Base-by-base conservation (phyloP, 352 stramenopile genomes). In the Phytopythium montanum region DNA sequence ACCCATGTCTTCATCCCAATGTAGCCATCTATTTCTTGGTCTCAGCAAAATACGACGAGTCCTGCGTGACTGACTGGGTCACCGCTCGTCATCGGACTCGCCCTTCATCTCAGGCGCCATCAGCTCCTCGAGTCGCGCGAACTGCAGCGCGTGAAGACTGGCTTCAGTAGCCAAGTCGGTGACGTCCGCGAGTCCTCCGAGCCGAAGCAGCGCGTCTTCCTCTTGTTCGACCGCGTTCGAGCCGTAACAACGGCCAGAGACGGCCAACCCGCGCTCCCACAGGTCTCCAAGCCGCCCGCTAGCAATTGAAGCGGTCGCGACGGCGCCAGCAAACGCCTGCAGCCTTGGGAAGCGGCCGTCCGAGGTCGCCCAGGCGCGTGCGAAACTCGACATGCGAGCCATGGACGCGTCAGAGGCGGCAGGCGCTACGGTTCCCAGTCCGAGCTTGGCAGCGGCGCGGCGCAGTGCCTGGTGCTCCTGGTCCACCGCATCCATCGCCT, bases 61-160 rank as follows among this genome's bases (percentile, higher is more conserved):
- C 31, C 5, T 10, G 31, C 2, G 31, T 36, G 31, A 36, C 5
- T 7, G 0, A 10, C 31, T 36, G n/a, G 46, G 21, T 41, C 51
- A 55, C 16, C 51, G 21, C 9, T 49, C 18, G 31, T 5, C 26
- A 38, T 23, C 26, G 21, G 5, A 23, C 49, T 49, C 31, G 29
- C 25, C 23, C 56, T 73, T 21, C 19, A 67, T 56, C 23, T 63
- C 54, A 21, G 73, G 25, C 21, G 59, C 56, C 6, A 23, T 41
- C 25, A 77, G 52, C 16, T 55, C 39, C 45, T 65, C 66, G 56
- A 78, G 70, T 14, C 76, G 72, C 56, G 64, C 66, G 59, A 78
- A 74, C 23, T 81, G 72, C 56, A 76, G 69, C 38, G 63, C 72
- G 54, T 81, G 72, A 51, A 81, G 60, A 13, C 59, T 51, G 31